Evolutionary conservation across 805 yeast genomes (phyloP), one percentile per base, ranked within the genome.

Genomic region (Starmerella powellii): DNA sequence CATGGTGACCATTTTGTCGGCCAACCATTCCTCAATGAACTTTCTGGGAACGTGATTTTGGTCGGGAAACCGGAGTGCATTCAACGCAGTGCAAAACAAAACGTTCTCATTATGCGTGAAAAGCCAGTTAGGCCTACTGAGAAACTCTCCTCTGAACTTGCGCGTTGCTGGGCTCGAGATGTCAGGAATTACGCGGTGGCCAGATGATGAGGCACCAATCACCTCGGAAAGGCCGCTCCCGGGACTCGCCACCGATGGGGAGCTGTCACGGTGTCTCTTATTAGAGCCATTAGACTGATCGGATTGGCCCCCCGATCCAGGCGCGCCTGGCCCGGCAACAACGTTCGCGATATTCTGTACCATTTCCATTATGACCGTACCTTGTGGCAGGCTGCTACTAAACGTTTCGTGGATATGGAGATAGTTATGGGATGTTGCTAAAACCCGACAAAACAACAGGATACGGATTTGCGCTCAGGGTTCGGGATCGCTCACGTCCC

Each of bases 31-130:
- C 42, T 48, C 52, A 11, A 48, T 46, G 42, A 46, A 48, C 37
- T 48, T 48, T 17, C 52, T 51, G 12, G 52, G 52, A 15, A 48
- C 52, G 31, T 48, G 36, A 46, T 48, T 48, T 32, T 48, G 52
- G 29, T 48, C 52, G 29, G 35, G 31, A 39, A 40, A 46, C 12
- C 50, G 41, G 33, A 48, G 39, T 11, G 47, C 36, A 20, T 44
- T 38, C 23, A 48, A 28, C 11, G 50, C 47, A 20, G 48, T 41
- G 38, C 52, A 48, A 23, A 48, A 48, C 18, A 48, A 42, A 17
- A 48, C 47, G 37, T 48, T 48, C 37, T 48, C 52, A 31, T 48
- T 48, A 28, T 40, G 44, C 4, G 44, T 41, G 41, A 48, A 48
- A 30, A 48, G 46, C 52, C 52, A 48, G 20, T 44, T 42, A 17